Evolutionary conservation across 2,329 filamentous ascomycete genomes (phyloP).

Genomic region (Pyricularia pennisetigena): DNA sequence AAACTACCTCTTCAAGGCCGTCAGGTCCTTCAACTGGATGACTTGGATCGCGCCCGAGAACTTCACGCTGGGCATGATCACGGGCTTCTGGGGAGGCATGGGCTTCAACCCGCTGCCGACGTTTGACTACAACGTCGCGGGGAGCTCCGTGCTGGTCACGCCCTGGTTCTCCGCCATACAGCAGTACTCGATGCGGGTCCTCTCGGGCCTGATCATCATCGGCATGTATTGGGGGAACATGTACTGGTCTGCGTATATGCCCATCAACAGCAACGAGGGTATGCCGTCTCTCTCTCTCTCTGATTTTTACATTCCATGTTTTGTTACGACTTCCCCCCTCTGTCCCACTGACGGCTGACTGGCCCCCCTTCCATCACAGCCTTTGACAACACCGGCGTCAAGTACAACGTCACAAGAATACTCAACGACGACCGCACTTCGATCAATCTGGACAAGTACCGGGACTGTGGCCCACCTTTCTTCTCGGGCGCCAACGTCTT

Average conservation of each 20-base stretch:
- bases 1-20: conserved; percentile 30
- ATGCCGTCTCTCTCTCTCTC: not conserved
- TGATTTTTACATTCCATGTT: too few relatives aligned
- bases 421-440: conserved; percentile 26
- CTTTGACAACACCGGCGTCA: conserved; percentile 35
- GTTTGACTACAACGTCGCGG: conserved; percentile 27
- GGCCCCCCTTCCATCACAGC: conserved; percentile 16
- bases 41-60: conserved; percentile 38
- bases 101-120: conserved; percentile 24
- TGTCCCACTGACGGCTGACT: too few relatives aligned
- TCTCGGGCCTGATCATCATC: conserved; percentile 45
- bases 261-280: conserved; percentile 36
- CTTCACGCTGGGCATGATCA: conserved; percentile 30
- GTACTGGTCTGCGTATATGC: conserved; percentile 42
- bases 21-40: conserved; percentile 38
- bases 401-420: conserved; percentile 36
- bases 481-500: conserved; percentile 5
- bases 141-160: conserved; percentile 18
- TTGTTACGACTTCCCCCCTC: too few relatives aligned
- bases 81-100: conserved; percentile 5
- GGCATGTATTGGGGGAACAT: conserved; percentile 49
- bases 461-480: conserved; percentile 7
- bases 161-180: conserved; percentile 53
- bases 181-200: conserved; percentile 46
- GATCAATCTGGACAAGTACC: conserved; percentile 3